Conservation (phyloP, 2,329 filamentous ascomycete species). For the Mycosphaerella arachidis region DNA sequence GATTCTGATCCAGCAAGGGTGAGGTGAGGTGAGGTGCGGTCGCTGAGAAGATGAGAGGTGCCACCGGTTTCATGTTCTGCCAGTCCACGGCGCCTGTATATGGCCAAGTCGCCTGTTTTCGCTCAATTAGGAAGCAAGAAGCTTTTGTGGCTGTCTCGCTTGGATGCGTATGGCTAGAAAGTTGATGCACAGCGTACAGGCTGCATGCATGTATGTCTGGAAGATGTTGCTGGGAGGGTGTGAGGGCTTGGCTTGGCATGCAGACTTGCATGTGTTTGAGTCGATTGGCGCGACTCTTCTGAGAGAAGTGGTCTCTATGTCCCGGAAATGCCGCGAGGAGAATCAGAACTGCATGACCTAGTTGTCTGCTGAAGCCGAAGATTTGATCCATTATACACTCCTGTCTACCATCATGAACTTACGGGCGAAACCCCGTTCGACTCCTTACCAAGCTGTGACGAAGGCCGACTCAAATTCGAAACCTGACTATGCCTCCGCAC, state of each 20-base stretch:
- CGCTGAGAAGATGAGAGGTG: neutral
- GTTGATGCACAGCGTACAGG: neutral
- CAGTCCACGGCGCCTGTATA: neutral
- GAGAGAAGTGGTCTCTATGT: neutral
- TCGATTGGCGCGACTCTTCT: neutral
- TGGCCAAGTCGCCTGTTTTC: neutral
- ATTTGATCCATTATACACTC: neutral
- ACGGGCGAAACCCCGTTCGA: neutral
- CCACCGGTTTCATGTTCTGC: neutral
- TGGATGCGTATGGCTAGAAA: neutral
- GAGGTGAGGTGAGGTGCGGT: neutral
- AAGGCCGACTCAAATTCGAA: neutral
- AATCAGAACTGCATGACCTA: neutral
- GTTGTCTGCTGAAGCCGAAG: neutral
- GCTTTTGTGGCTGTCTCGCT: neutral
- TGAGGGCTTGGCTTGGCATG: neutral
- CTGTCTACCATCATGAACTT: neutral
- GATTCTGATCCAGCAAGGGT: neutral
- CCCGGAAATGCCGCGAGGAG: neutral
- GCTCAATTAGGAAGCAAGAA: neutral
- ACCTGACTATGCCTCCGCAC: conserved; percentile 4
- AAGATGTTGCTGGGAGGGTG: too few species aligned
- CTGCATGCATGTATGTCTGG: neutral
- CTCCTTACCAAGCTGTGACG: neutral
- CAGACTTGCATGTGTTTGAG: neutral